Evolutionary conservation across 2,329 filamentous ascomycete genomes (phyloP).

Genomic region (Fusarium torulosum): DNA sequence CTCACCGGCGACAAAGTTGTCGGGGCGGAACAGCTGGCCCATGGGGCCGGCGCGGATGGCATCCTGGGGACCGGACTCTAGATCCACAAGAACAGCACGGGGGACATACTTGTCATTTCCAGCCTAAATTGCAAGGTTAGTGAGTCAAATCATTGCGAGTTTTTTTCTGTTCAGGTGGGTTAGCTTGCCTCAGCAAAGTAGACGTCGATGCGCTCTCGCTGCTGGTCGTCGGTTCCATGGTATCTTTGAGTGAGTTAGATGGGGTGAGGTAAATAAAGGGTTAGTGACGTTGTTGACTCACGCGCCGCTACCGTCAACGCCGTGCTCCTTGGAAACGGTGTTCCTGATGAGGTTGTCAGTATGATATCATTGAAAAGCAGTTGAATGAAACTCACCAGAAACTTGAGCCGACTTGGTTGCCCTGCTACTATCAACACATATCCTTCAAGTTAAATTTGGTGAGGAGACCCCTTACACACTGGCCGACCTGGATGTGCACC

Average conservation of each 20-base stretch:
- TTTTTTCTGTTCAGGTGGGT: slow-evolving; percentile 1
- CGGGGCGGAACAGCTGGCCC: slow-evolving; percentile 98
- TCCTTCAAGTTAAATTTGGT: slow-evolving; percentile 46
- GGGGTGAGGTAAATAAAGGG: slow-evolving; percentile 1
- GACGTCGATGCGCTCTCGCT: slow-evolving; percentile 99
- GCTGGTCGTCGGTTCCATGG: slow-evolving; percentile 96
- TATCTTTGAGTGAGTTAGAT: slow-evolving; percentile 54
- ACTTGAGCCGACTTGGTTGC: slow-evolving; percentile 99
- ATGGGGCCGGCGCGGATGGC: slow-evolving; percentile 98
- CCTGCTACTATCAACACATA: slow-evolving; percentile 65
- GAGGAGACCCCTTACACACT: slow-evolving; percentile 79
- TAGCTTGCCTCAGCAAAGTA: slow-evolving; percentile 86
- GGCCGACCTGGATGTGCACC: slow-evolving; percentile 99
- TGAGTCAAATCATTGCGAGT: neutral
- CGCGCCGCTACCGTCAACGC: slow-evolving; percentile 96
- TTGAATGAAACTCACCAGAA: slow-evolving; percentile 74
- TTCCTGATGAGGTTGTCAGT: slow-evolving; percentile 59
- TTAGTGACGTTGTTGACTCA: slow-evolving; percentile 54
- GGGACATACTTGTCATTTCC: slow-evolving; percentile 99
- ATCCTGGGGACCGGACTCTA: slow-evolving; percentile 99
- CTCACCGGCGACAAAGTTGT: slow-evolving; percentile 99
- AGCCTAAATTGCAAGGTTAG: slow-evolving; percentile 67
- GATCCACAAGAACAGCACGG: slow-evolving; percentile 98
- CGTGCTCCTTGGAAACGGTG: slow-evolving; percentile 89
- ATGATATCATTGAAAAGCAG: neutral